A percentile compares a stretch with the other conserved stretches of the same genome.
Conservation (phyloP, 129 eudicot genomes). For the Smallanthus sonchifolius region DNA sequence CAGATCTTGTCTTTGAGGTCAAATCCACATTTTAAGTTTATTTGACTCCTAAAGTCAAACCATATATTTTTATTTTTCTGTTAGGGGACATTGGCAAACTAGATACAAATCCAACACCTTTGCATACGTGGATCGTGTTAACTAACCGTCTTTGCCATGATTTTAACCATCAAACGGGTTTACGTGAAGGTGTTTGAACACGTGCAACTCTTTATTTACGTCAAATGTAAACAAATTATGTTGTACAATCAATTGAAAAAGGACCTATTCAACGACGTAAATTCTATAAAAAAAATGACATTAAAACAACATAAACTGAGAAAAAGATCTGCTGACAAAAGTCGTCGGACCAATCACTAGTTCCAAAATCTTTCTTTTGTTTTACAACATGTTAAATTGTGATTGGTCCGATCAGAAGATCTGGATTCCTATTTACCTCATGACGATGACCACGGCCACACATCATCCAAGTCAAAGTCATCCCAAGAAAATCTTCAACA, state of each 20-base stretch:
- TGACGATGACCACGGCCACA: constrained; percentile 20
- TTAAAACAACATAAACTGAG: neutral
- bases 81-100: no score
- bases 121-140: no score
- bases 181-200: no score
- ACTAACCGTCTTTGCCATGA: no score
- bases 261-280: neutral
- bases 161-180: no score
- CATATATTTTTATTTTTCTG: no score
- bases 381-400: neutral
- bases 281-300: neutral
- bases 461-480: constrained; percentile 7
- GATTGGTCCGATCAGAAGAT: neutral
- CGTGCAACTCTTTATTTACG: neutral
- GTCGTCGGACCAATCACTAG: neutral
- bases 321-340: neutral
- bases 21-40: no score
- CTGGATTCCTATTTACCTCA: neutral
- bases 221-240: neutral
- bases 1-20: no score
- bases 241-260: neutral
- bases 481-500: constrained; percentile 20
- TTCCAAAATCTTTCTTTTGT: neutral
- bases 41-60: no score
- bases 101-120: no score